phyloP scores from a whole-genome alignment of 202 grass and related monocot species.

The Carex sylvatica region DNA sequence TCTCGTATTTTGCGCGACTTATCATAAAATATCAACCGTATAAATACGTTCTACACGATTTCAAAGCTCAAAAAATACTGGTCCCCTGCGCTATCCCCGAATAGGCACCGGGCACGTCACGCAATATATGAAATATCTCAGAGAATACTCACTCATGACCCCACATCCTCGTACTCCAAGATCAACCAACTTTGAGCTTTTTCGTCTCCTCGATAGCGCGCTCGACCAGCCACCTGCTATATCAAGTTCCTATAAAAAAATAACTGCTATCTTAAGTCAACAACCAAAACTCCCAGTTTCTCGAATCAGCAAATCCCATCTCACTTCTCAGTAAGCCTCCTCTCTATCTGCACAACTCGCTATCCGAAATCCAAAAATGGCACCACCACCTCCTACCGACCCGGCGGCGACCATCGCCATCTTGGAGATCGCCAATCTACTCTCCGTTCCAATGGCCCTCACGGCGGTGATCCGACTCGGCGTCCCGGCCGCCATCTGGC shows the following conservation, averaged over 20 bases:
- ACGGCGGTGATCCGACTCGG: constrained; percentile 64
- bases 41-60: too few relatives aligned
- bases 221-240: neutral
- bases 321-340: neutral
- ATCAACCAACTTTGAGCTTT: neutral
- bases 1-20: too few relatives aligned
- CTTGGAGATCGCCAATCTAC: constrained; percentile 81
- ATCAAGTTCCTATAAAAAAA: too few relatives aligned
- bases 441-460: constrained; percentile 89
- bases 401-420: constrained; percentile 49
- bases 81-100: too few relatives aligned
- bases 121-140: too few relatives aligned
- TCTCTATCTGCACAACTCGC: neutral
- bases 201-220: neutral
- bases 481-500: constrained; percentile 51
- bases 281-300: neutral
- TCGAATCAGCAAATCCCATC: neutral
- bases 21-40: too few relatives aligned
- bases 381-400: neutral
- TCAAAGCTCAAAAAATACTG: too few relatives aligned
- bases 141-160: too few relatives aligned
- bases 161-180: too few relatives aligned
- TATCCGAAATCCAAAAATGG: neutral
- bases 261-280: neutral
- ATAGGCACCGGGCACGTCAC: too few relatives aligned